Percentiles rank a stretch among this genome's conserved stretches.
phyloP scores from a whole-genome alignment of 495 filamentous ascomycete species.

The Parachaetomium inaequale region DNA sequence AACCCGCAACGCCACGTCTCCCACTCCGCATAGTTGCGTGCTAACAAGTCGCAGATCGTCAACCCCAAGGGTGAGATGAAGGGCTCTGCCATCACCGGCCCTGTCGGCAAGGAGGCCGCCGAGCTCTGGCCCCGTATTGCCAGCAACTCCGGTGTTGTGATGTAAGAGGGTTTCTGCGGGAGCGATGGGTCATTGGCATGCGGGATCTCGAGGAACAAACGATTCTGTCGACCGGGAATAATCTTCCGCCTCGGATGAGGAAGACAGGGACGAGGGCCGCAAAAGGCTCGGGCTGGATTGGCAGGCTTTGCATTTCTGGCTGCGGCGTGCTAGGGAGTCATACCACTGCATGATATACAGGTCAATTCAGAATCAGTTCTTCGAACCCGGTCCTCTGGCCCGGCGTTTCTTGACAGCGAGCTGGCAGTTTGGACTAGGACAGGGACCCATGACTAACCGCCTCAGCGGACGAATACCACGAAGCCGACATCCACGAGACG shows the following conservation, averaged over 20 bases:
- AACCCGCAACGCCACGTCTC: neutral
- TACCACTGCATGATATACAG: conserved; percentile 39
- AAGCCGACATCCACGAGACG: too few relatives aligned
- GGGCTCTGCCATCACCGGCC: conserved; percentile 97
- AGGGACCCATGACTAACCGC: neutral
- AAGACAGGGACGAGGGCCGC: conserved; percentile 24
- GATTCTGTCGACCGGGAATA: conserved; percentile 29
- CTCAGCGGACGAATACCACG: too few relatives aligned
- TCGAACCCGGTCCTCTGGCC: conserved; percentile 25
- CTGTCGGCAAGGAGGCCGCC: conserved; percentile 99
- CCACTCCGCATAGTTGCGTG: neutral
- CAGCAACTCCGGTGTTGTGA: conserved; percentile 99
- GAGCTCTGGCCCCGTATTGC: conserved; percentile 99
- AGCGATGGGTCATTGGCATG: conserved; percentile 24
- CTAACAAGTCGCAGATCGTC: conserved; percentile 68
- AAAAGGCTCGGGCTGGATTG: conserved; percentile 31
- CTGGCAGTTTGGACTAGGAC: neutral
- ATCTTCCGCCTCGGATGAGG: conserved; percentile 26
- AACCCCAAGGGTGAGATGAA: conserved; percentile 99
- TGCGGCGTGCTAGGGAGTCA: conserved; percentile 40
- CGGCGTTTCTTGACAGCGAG: neutral
- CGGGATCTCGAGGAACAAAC: conserved; percentile 32
- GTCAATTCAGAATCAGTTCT: conserved; percentile 40
- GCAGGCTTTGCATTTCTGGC: conserved; percentile 40
- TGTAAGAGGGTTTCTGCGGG: conserved; percentile 60